Base-by-base conservation (phyloP, 192 early-diverging fungal species). In the Umbelopsis sp. region DNA sequence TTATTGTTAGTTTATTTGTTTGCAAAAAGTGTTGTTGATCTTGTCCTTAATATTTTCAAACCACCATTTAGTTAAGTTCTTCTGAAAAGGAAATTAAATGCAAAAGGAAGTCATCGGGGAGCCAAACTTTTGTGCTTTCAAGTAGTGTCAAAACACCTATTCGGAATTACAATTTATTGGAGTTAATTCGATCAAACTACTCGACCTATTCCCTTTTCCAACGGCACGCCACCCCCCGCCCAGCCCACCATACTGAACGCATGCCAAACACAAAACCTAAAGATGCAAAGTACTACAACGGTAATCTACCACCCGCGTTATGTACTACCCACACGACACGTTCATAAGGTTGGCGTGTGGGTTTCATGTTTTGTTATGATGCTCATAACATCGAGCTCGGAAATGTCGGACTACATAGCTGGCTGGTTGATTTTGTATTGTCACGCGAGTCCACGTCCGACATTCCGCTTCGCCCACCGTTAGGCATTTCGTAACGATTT, bases 101-200 rank as follows among this genome's bases (percentile, higher is more conserved):
- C 48, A 49, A 49, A 49, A 18, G 27, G 22, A 61, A 35, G 55
- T 35, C 55, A 61, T 61, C 55, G 55, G 55, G 55, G 55, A 61
- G 55, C 15, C 15, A 49, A 27, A 58, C 30, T 1, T 23, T 30
- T 22, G 4, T 11, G 16, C 23, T 35, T 25, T 55, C 4, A 50
- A 50, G n/a, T 25, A 35, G 33, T 61, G 48, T 49, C 48, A 49
- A 49, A 49, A 49, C 20, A 16, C 15, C 48, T 49, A 41, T 49
- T 10, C 48, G 48, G 48, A 49, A 49, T 49, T 49, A 21, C 20
- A 49, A 49, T 49, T 10, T 16, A 5, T 21, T 4, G 37, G 37
- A 41, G 37, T 41, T 49, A 35, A 35, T 27, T 61, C 55, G 25
- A 61, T 61, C 55, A 61, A 61, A 18, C 55, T 41, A 41, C 37